Conservation (phyloP, 116 monocot species). For the Cymodocea nodosa region DNA sequence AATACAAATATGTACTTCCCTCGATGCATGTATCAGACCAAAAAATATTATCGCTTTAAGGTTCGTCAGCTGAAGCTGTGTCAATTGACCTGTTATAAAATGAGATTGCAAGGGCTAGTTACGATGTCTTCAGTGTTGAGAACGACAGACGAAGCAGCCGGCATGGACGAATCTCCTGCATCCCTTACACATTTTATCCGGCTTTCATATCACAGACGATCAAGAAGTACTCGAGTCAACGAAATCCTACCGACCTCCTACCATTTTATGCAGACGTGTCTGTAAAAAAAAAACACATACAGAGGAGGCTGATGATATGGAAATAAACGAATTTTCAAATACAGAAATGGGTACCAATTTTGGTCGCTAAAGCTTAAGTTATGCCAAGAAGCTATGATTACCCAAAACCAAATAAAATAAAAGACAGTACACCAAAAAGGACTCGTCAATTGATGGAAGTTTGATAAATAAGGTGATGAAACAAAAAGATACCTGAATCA, state of each 20-base stretch:
- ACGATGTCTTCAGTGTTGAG: too few species aligned
- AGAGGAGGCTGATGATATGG: not conserved
- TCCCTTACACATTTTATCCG: not conserved
- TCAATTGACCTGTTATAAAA: too few species aligned
- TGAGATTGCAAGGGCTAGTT: too few species aligned
- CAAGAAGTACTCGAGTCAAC: not conserved
- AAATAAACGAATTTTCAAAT: not conserved
- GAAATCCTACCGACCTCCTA: slow-evolving; percentile 11
- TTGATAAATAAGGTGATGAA: not conserved
- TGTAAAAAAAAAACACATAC: slow-evolving; percentile 1
- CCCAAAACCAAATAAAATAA: not conserved
- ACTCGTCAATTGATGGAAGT: too few species aligned
- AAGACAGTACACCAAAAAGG: not conserved
- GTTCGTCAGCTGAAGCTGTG: too few species aligned
- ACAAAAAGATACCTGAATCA: slow-evolving; percentile 34
- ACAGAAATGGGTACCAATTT: too few species aligned
- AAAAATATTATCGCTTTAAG: too few species aligned
- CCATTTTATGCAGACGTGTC: slow-evolving; percentile 5
- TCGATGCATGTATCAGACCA: too few species aligned
- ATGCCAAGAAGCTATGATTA: not conserved
- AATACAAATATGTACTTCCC: too few species aligned
- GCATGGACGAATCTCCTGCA: too few species aligned
- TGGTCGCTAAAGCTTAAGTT: not conserved
- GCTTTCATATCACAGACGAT: slow-evolving; percentile 2
- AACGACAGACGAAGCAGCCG: too few species aligned